phyloP scores from a whole-genome alignment of 1,284 basidiomycete genomes.

The Naganishia albida region DNA sequence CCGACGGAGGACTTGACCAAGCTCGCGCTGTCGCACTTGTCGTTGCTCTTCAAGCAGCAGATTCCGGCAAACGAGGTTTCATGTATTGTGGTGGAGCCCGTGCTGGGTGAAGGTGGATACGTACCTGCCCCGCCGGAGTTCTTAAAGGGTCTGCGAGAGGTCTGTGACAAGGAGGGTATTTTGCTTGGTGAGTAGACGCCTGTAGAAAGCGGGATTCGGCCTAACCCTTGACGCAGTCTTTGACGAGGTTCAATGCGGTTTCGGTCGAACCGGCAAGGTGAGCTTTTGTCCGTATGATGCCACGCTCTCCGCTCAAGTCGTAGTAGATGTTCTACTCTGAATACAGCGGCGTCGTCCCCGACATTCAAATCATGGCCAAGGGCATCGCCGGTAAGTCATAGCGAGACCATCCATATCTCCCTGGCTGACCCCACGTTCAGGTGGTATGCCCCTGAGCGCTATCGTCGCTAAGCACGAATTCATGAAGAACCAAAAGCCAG shows the following conservation, averaged over 20 bases:
- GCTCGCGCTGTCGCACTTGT: slow-evolving; percentile 75
- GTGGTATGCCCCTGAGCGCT: slow-evolving; percentile 79
- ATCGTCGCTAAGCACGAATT: slow-evolving; percentile 79
- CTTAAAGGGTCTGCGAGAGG: slow-evolving; percentile 72
- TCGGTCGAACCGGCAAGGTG: slow-evolving; percentile 77
- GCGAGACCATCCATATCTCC: slow-evolving; percentile 39
- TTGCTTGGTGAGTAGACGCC: slow-evolving; percentile 75
- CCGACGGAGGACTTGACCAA: slow-evolving; percentile 67
- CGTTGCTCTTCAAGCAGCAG: slow-evolving; percentile 80
- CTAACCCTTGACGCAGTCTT: slow-evolving; percentile 60
- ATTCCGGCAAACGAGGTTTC: slow-evolving; percentile 82
- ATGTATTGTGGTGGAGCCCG: slow-evolving; percentile 87
- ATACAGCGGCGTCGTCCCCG: slow-evolving; percentile 77
- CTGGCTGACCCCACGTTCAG: slow-evolving; percentile 35
- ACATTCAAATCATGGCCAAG: slow-evolving; percentile 88
- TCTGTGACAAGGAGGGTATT: slow-evolving; percentile 85
- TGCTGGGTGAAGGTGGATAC: slow-evolving; percentile 91
- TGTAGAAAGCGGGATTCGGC: slow-evolving; percentile 43
- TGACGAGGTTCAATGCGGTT: slow-evolving; percentile 89
- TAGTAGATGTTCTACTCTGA: slow-evolving; percentile 69
- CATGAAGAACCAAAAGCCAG: slow-evolving; percentile 75
- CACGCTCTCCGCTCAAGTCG: not conserved
- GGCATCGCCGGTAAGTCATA: slow-evolving; percentile 57
- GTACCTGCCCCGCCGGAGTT: slow-evolving; percentile 82
- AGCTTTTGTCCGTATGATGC: not conserved